Percentiles rank a stretch among this genome's conserved stretches.
Evolutionary conservation across 805 yeast genomes (phyloP).

Genomic region (Metschnikowia gruessii): DNA sequence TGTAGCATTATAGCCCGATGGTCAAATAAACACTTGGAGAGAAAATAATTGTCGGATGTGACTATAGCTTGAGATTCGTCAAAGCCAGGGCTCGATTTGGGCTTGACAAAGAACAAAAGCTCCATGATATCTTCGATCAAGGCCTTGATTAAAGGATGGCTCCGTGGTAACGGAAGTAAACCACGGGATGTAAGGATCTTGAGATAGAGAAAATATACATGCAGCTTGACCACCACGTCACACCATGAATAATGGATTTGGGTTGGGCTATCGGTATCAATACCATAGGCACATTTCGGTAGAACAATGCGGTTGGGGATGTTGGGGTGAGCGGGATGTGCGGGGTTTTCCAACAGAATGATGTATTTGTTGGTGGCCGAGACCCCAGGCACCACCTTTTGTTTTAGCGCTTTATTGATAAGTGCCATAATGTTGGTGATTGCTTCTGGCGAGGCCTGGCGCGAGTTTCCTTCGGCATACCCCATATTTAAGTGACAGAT

Average conservation of each 20-base stretch:
- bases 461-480: conserved; percentile 2
- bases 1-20: conserved; percentile 26
- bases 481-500: conserved; percentile 9
- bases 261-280: conserved; percentile 9
- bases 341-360: conserved; percentile 15
- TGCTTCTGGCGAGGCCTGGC: conserved; percentile 15
- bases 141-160: conserved; percentile 23
- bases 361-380: conserved; percentile 7
- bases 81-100: conserved; percentile 8
- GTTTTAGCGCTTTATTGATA: conserved; percentile 15
- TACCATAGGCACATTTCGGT: conserved; percentile 19
- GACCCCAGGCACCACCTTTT: conserved; percentile 17
- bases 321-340: conserved; percentile 18
- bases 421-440: conserved; percentile 17
- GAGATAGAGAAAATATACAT: conserved; percentile 23
- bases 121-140: conserved; percentile 18
- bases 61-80: conserved; percentile 14
- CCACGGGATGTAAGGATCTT: conserved; percentile 25
- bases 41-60: conserved; percentile 19
- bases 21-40: conserved; percentile 23
- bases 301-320: conserved; percentile 8
- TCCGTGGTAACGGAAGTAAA: conserved; percentile 21
- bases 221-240: conserved; percentile 25
- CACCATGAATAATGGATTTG: conserved; percentile 24
- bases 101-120: conserved; percentile 21